A percentile compares a stretch with the other conserved stretches of the same genome.
phyloP scores from a whole-genome alignment of 331 rosid species.

The Malus hybrid region DNA sequence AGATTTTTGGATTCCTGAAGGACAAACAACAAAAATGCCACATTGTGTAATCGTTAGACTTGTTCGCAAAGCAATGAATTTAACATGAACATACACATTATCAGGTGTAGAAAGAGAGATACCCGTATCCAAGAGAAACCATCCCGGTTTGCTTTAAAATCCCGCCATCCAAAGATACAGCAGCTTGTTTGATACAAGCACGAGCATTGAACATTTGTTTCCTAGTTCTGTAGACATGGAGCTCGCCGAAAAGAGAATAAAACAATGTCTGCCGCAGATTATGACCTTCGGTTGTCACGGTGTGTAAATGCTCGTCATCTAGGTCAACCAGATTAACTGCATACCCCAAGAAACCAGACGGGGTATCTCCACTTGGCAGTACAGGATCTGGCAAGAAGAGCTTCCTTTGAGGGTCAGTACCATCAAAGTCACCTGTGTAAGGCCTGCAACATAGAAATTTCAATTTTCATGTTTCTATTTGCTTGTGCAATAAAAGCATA shows the following conservation, averaged over 20 bases:
- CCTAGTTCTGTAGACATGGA: constrained; percentile 63
- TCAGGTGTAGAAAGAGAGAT: neutral
- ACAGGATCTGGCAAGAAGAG: constrained; percentile 40
- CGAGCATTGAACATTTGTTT: constrained; percentile 53
- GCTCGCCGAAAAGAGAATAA: constrained; percentile 48
- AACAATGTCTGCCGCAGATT: constrained; percentile 69
- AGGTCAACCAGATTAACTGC: constrained; percentile 71
- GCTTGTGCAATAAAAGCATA: neutral
- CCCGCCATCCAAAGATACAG: constrained; percentile 73
- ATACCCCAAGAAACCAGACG: constrained; percentile 57
- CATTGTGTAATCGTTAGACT: neutral
- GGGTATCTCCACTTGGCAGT: constrained; percentile 30
- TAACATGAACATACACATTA: neutral
- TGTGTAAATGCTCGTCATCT: constrained; percentile 27
- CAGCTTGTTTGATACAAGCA: constrained; percentile 48
- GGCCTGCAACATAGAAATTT: constrained; percentile 35
- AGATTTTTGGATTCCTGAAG: constrained; percentile 26
- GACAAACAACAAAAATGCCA: neutral
- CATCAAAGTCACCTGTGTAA: constrained; percentile 20
- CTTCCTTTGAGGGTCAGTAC: constrained; percentile 44
- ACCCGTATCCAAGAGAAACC: constrained; percentile 54
- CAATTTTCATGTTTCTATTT: neutral
- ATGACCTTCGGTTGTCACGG: constrained; percentile 34
- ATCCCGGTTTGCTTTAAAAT: constrained; percentile 46
- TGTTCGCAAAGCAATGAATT: neutral